These are phyloP conservation scores for Rhinocladiella mackenziei DNA, from an alignment of 2,329 filamentous ascomycete genomes.

Conservation along the genomic window DNA sequence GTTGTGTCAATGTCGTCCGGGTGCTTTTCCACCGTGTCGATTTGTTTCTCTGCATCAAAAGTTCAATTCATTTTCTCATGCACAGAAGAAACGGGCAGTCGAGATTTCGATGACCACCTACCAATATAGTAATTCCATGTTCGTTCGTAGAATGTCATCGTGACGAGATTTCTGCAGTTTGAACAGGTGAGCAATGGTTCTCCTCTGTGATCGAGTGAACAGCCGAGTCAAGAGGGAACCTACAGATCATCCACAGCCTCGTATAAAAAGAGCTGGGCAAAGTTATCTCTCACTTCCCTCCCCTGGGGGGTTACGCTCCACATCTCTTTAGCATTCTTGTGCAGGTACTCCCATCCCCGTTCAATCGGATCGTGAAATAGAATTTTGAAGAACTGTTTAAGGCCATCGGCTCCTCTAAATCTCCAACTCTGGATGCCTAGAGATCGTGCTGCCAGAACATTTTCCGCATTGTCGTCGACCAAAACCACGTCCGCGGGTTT, in stretches of 20 bases:
- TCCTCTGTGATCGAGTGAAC: neutral
- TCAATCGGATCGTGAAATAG: conserved; percentile 5
- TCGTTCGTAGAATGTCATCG: conserved; percentile 6
- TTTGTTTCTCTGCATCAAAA: conserved; percentile 1
- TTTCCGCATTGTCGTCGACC: conserved; percentile 9
- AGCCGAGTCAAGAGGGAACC: neutral
- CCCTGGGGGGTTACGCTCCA: conserved; percentile 6
- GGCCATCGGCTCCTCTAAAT: neutral
- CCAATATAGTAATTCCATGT: conserved; percentile 14
- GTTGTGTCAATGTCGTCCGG: conserved; percentile 10
- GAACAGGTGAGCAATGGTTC: neutral
- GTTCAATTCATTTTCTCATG: neutral
- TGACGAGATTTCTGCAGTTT: conserved; percentile 6
- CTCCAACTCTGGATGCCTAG: conserved; percentile 9
- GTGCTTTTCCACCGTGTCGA: conserved; percentile 6
- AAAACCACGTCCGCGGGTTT: conserved; percentile 4
- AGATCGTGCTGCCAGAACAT: conserved; percentile 7
- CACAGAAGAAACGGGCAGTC: too few relatives aligned
- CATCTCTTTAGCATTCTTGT: conserved; percentile 9
- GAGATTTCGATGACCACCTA: too few relatives aligned
- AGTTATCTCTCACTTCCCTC: conserved; percentile 12
- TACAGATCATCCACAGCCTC: conserved; percentile 9
- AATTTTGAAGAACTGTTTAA: conserved; percentile 4
- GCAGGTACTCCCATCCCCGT: conserved; percentile 3
- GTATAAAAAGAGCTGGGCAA: conserved; percentile 12